A percentile compares a stretch with the other conserved stretches of the same genome.
Conservation (phyloP, 2,329 filamentous ascomycete species). For the Claviceps sp. region DNA sequence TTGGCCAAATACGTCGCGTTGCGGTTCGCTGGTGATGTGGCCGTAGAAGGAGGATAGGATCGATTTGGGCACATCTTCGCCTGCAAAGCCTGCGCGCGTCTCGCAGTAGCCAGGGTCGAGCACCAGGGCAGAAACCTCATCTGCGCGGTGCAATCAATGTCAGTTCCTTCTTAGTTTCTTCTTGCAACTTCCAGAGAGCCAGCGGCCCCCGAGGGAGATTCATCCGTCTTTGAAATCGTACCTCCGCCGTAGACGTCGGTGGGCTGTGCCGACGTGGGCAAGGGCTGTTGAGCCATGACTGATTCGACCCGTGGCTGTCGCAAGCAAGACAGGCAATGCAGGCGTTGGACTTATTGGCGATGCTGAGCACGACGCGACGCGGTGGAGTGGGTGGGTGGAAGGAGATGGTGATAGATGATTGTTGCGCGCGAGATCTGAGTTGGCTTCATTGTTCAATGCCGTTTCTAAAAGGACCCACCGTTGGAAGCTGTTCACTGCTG, state of each 20-base stretch:
- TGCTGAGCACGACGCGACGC: no score
- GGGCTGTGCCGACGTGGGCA: conserved; percentile 42
- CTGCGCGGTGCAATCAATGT: conserved; percentile 29
- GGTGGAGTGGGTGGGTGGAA: no score
- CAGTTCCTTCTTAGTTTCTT: background rate
- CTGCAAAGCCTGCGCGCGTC: conserved; percentile 89
- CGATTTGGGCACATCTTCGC: conserved; percentile 93
- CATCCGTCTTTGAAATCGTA: conserved; percentile 17
- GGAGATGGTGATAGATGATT: no score
- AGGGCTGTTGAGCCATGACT: conserved; percentile 42
- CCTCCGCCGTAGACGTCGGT: conserved; percentile 53
- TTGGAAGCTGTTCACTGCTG: no score
- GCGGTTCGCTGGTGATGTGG: conserved; percentile 30
- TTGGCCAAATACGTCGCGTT: conserved; percentile 68
- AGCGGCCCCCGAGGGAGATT: background rate
- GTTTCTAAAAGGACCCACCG: no score
- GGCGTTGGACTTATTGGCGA: no score
- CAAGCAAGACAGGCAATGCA: background rate
- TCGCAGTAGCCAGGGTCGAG: conserved; percentile 89
- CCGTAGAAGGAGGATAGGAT: conserved; percentile 87
- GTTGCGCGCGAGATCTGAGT: no score
- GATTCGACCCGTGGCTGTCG: conserved; percentile 1
- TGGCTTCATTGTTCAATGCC: no score
- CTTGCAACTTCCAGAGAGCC: no score
- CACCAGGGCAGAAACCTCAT: conserved; percentile 94